A percentile compares a stretch with the other conserved stretches of the same genome.
These are phyloP conservation scores for Dipodascus albidus DNA, from an alignment of 805 yeast species.

Conservation along the genomic window DNA sequence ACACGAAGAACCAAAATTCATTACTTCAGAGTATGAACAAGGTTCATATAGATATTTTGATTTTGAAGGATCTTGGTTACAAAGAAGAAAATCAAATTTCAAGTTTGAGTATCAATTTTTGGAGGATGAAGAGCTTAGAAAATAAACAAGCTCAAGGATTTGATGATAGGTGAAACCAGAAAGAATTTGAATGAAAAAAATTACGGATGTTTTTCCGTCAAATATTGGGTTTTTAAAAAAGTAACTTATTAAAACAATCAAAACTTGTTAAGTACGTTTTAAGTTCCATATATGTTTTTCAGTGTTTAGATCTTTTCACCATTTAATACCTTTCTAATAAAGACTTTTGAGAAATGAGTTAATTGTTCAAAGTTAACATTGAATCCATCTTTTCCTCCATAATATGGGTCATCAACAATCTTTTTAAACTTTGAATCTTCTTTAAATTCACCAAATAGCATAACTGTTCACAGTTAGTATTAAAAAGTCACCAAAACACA, in stretches of 20 bases:
- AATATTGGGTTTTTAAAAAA: no score
- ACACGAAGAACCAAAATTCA: slow-evolving; percentile 40
- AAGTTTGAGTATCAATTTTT: slow-evolving; percentile 36
- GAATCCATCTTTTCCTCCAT: slow-evolving; percentile 79
- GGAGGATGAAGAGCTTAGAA: slow-evolving; percentile 33
- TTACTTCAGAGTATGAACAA: slow-evolving; percentile 33
- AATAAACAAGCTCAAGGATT: no score
- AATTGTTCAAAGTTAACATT: slow-evolving; percentile 70
- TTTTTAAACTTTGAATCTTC: slow-evolving; percentile 37
- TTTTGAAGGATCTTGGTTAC: slow-evolving; percentile 58
- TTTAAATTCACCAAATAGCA: slow-evolving; percentile 74
- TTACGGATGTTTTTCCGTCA: no score
- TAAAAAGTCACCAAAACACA: not conserved
- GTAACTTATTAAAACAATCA: not conserved
- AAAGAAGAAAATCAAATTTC: slow-evolving; percentile 48
- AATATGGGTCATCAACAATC: slow-evolving; percentile 84
- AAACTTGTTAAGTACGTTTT: not conserved
- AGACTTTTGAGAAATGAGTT: slow-evolving; percentile 60
- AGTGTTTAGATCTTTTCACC: not conserved
- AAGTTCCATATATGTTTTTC: no score
- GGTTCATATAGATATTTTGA: slow-evolving; percentile 75
- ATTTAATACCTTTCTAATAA: slow-evolving; percentile 19
- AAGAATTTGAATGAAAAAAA: no score
- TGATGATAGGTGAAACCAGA: no score
- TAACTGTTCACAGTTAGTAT: slow-evolving; percentile 26